Conservation (phyloP, 495 filamentous ascomycete genomes). For the Parmelia sp. region DNA sequence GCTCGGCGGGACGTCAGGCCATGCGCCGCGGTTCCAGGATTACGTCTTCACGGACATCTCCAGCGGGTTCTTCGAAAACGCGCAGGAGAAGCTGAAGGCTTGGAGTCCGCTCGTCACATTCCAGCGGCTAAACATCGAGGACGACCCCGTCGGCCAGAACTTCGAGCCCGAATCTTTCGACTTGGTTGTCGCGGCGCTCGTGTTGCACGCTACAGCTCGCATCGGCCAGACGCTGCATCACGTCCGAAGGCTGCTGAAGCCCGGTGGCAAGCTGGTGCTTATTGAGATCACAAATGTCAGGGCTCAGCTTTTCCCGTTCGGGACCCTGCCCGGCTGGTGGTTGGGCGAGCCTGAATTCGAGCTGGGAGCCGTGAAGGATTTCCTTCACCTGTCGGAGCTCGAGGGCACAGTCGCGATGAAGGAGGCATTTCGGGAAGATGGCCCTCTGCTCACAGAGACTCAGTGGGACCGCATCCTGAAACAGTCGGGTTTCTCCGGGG, state of each 20-base stretch:
- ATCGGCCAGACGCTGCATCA: constrained; percentile 33
- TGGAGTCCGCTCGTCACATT: constrained; percentile 30
- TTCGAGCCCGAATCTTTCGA: constrained; percentile 44
- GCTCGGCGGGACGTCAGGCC: neutral
- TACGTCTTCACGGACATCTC: constrained; percentile 42
- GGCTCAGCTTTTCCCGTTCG: constrained; percentile 14
- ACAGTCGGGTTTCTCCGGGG: constrained; percentile 27
- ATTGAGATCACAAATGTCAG: constrained; percentile 33
- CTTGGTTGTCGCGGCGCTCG: constrained; percentile 46
- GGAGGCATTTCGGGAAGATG: constrained; percentile 34
- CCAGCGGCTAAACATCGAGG: constrained; percentile 41
- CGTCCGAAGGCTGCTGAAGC: constrained; percentile 33
- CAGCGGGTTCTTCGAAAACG: constrained; percentile 44
- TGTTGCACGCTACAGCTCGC: constrained; percentile 41
- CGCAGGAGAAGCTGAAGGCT: constrained; percentile 38
- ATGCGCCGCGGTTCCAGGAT: neutral
- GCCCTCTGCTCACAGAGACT: constrained; percentile 22
- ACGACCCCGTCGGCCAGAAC: constrained; percentile 43
- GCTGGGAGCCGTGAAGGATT: too few species aligned
- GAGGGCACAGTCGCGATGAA: constrained; percentile 33
- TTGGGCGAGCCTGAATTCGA: constrained; percentile 3
- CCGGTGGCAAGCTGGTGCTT: constrained; percentile 36
- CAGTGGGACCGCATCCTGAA: constrained; percentile 25
- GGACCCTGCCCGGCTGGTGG: constrained; percentile 47
- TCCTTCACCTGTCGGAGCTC: too few species aligned